Evolutionary conservation across 2,329 filamentous ascomycete species (phyloP).

Genomic region (Thelonectria olida): DNA sequence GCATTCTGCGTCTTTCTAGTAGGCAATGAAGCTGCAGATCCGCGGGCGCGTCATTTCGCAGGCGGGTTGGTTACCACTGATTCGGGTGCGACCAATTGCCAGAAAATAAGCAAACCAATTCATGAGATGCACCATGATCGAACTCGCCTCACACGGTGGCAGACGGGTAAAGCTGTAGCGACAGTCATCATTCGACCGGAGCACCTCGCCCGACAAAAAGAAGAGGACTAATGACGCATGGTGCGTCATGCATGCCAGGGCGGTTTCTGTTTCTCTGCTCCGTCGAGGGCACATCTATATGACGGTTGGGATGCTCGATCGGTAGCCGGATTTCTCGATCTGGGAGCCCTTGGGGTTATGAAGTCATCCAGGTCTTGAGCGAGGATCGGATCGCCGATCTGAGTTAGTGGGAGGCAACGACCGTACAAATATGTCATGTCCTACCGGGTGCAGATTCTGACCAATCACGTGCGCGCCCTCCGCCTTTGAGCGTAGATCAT

Average conservation of each 20-base stretch:
- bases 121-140: neutral
- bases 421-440: too few relatives aligned
- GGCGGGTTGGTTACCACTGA: neutral
- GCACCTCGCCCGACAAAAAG: slow-evolving; percentile 26
- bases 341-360: slow-evolving; percentile 27
- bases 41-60: neutral
- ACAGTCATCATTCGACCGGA: slow-evolving; percentile 30
- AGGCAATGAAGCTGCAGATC: slow-evolving; percentile 6
- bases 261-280: neutral
- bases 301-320: slow-evolving; percentile 29
- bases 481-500: too few relatives aligned
- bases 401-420: neutral
- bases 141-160: too few relatives aligned
- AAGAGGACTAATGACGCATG: slow-evolving; percentile 34
- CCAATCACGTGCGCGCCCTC: too few relatives aligned
- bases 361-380: slow-evolving; percentile 32
- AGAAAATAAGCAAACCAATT: neutral
- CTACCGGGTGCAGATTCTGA: too few relatives aligned
- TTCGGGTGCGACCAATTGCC: neutral
- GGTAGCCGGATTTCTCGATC: slow-evolving; percentile 32
- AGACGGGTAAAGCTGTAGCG: too few relatives aligned
- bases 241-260: slow-evolving; percentile 38
- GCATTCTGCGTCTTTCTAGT: slow-evolving; percentile 12
- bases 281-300: slow-evolving; percentile 6
- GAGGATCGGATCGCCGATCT: slow-evolving; percentile 21